Evolutionary conservation across 2,329 filamentous ascomycete genomes (phyloP).

Genomic region (Rhynchosporium secalis): DNA sequence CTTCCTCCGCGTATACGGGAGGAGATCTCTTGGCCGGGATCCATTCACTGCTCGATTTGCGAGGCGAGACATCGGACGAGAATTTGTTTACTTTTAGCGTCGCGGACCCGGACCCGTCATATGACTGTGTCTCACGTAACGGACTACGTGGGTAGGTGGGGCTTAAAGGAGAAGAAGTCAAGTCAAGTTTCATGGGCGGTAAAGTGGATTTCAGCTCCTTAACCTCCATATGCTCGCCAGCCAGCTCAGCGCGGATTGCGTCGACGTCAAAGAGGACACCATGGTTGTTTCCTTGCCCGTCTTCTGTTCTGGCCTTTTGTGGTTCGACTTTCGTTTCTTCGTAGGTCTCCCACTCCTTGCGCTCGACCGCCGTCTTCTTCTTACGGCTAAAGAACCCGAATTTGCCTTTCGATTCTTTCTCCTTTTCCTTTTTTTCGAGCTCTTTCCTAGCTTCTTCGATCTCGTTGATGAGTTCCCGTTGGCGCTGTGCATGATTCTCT

Average conservation of each 20-base stretch:
- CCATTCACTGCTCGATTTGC: conserved; percentile 24
- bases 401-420: conserved; percentile 54
- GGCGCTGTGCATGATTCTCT: conserved; percentile 83
- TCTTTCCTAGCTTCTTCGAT: conserved; percentile 92
- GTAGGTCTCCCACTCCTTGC: conserved; percentile 93
- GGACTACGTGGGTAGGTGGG: conserved; percentile 28
- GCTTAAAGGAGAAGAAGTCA: conserved; percentile 37
- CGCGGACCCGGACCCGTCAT: conserved; percentile 43
- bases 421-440: conserved; percentile 73
- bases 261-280: conserved; percentile 89
- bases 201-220: conserved; percentile 85
- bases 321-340: conserved; percentile 65
- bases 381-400: conserved; percentile 82
- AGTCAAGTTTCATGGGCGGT: conserved; percentile 81
- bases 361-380: conserved; percentile 68
- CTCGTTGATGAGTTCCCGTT: conserved; percentile 92
- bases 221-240: conserved; percentile 56
- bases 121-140: conserved; percentile 51
- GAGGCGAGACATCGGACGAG: conserved; percentile 25
- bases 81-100: conserved; percentile 31
- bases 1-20: conserved; percentile 28
- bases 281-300: conserved; percentile 39
- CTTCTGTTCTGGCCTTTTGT: conserved; percentile 24
- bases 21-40: conserved; percentile 19
- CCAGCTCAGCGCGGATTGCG: conserved; percentile 84